Conservation (phyloP, 1,284 basidiomycete species). For the Coniferiporia sulphurascens region DNA sequence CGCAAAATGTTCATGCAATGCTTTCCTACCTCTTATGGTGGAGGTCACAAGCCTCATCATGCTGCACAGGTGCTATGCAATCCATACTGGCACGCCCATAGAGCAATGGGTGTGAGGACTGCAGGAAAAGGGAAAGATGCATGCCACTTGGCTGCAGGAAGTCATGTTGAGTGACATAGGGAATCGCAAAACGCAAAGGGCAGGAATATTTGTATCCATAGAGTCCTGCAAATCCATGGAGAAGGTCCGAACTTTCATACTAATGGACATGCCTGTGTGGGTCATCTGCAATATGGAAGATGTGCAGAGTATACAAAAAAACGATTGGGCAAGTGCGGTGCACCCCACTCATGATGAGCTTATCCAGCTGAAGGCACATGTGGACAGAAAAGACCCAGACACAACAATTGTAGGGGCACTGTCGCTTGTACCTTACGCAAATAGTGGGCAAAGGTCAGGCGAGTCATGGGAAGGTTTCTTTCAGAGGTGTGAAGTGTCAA, state of each 20-base stretch:
- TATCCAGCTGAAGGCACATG: background rate
- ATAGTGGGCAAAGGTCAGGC: background rate
- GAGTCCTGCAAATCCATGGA: background rate
- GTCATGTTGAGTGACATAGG: background rate
- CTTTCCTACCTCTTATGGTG: background rate
- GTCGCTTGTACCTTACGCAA: background rate
- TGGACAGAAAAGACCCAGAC: too few species aligned
- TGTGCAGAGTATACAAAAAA: background rate
- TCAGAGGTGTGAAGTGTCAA: background rate
- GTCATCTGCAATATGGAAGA: background rate
- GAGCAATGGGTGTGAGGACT: background rate
- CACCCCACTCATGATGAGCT: background rate
- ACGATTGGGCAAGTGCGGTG: background rate
- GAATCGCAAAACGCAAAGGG: background rate
- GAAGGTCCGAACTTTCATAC: background rate
- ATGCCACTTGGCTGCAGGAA: background rate
- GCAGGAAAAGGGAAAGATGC: background rate
- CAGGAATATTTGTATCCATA: background rate
- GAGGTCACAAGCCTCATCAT: background rate
- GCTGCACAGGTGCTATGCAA: background rate
- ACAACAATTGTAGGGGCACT: too few species aligned
- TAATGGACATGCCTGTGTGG: background rate
- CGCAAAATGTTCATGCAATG: background rate
- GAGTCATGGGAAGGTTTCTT: background rate
- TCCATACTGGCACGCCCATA: background rate